Base-by-base conservation (phyloP, 495 filamentous ascomycete genomes). In the Terfezia claveryi region DNA sequence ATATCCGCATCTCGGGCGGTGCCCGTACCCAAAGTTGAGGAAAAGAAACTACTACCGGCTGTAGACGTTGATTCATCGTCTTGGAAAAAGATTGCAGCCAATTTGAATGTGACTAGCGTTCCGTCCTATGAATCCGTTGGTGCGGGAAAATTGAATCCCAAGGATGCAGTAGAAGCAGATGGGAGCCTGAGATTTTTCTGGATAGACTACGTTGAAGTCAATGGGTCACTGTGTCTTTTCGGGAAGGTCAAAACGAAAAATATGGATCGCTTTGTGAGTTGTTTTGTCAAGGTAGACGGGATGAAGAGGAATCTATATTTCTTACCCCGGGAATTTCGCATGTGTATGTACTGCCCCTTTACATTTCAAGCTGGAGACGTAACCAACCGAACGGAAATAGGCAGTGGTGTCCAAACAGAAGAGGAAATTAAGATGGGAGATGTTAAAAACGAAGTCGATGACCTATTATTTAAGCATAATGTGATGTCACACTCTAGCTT, bases 251-350 rank as follows among this genome's bases (percentile, higher is more conserved):
- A 83, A 64, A 87, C 95, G 68, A 94, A 89, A 68, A 82, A 80
- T 58, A 83, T 76, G 23, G 80, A 77, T 37, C 71, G 70, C 37
- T 87, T 81, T 66, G 81, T 85, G 37, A 95, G 88, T 68, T 92
- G 89, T 55, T 96, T 98, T 61, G 77, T 94, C 66, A 98, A 96
- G 64, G 73, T 98, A 37, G 89, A 98, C 72, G 94, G 94, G 58
- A 85, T 98, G 55, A 68, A 92, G 20, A 78, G 91, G 50, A 98
- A 94, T 59, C 73, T 98, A 2, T 96, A 80, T 67, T 98, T 98
- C 64, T 74, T 96, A 27, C 91, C 91, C 6, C 81, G 89, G 54
- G 76, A 87, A 59, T 68, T 79, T 57, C 73, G 80, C 49, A 65
- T 74, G n/a, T 74, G 66, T 67, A 58, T 52, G 65, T 52, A 4